Evolutionary conservation across 176 grass and related monocot genomes (phyloP).

Genomic region (Elaeis guineensis): DNA sequence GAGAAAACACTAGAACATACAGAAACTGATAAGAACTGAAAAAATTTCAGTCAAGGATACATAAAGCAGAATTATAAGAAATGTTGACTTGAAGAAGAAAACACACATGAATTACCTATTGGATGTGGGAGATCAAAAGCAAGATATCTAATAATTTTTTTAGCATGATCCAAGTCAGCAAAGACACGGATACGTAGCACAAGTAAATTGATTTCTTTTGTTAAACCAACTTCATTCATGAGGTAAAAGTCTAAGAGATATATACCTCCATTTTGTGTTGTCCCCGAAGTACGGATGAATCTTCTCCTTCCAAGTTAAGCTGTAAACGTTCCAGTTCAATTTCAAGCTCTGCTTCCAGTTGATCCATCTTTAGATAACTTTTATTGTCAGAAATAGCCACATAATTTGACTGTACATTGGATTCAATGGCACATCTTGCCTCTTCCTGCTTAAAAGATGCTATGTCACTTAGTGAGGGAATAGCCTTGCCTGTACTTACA

Average conservation of each 20-base stretch:
- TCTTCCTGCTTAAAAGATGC: not conserved
- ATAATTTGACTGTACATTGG: not conserved
- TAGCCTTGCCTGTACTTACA: not conserved
- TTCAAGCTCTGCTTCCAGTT: conserved; percentile 10
- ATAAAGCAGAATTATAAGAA: too few relatives aligned
- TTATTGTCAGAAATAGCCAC: not conserved
- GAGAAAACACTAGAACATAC: too few relatives aligned
- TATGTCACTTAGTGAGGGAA: not conserved
- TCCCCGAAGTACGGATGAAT: not conserved
- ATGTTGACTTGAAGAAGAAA: too few relatives aligned
- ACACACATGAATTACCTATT: too few relatives aligned
- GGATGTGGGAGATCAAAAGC: too few relatives aligned
- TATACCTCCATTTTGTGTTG: conserved; percentile 5
- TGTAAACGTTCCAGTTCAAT: conserved; percentile 7
- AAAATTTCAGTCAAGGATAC: too few relatives aligned
- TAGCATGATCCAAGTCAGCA: too few relatives aligned
- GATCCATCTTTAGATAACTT: not conserved
- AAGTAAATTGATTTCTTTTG: not conserved
- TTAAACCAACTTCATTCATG: not conserved
- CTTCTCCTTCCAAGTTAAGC: conserved; percentile 1
- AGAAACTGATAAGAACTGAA: too few relatives aligned
- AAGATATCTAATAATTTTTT: too few relatives aligned
- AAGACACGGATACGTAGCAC: not conserved
- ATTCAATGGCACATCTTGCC: not conserved
- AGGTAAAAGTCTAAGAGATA: not conserved